These are phyloP conservation scores for Iodosphaeria phyllophila DNA, from an alignment of 2,329 filamentous ascomycete species.

Conservation along the genomic window DNA sequence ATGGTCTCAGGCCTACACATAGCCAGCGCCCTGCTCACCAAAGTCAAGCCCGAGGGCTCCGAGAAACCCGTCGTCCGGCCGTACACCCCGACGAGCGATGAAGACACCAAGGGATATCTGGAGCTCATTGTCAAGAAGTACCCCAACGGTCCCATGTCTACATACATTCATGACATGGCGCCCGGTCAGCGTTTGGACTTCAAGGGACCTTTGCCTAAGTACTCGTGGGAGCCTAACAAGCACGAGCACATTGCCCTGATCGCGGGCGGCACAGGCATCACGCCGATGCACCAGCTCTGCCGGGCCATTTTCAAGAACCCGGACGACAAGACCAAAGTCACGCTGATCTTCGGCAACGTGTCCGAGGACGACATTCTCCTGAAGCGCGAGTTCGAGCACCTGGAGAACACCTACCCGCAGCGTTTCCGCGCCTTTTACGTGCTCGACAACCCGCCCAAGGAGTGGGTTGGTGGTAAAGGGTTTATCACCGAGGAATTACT, in stretches of 20 bases:
- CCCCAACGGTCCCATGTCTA: conserved; percentile 77
- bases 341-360: conserved; percentile 83
- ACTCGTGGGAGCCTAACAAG: conserved; percentile 79
- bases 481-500: conserved; percentile 79
- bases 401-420: conserved; percentile 91
- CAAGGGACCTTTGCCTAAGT: conserved; percentile 94
- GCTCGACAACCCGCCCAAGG: conserved; percentile 65
- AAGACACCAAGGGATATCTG: conserved; percentile 65
- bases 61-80: conserved; percentile 79
- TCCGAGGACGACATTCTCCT: conserved; percentile 80
- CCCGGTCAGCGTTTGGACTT: conserved; percentile 72
- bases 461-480: conserved; percentile 61
- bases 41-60: conserved; percentile 68
- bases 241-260: conserved; percentile 75
- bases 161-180: conserved; percentile 66
- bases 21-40: conserved; percentile 78
- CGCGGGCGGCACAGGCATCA: conserved; percentile 92
- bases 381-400: conserved; percentile 63
- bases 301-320: conserved; percentile 92
- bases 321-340: conserved; percentile 93
- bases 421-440: conserved; percentile 93
- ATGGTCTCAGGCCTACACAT: conserved; percentile 67
- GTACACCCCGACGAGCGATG: conserved; percentile 83
- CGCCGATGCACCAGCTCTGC: conserved; percentile 91
- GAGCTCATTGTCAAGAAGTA: conserved; percentile 90